Evolutionary conservation across 257 asterid species (phyloP).

Genomic region (Oldenlandia corymbosa): DNA sequence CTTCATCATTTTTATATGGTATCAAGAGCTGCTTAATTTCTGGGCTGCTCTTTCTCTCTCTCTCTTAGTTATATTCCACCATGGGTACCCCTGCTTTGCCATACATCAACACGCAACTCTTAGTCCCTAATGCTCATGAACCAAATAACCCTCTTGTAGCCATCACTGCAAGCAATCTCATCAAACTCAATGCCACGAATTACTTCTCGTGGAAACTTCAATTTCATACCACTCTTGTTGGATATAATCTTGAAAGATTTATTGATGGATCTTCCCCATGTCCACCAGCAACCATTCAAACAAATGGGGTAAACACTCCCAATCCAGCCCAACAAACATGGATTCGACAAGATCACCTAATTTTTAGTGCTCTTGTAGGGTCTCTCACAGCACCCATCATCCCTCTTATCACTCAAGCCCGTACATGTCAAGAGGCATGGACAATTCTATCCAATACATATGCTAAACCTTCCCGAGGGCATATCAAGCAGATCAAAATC

Average conservation of each 20-base stretch:
- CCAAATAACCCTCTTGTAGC: neutral
- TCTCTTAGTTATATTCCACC: too few species aligned
- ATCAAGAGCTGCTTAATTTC: too few species aligned
- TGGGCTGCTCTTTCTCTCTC: too few species aligned
- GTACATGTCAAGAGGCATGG: neutral
- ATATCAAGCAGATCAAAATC: conserved; percentile 5
- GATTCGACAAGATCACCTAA: conserved; percentile 6
- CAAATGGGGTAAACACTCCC: neutral
- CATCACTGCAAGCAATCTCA: neutral
- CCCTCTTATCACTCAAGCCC: neutral
- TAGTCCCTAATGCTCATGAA: too few species aligned
- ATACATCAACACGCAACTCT: too few species aligned
- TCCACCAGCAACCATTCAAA: neutral
- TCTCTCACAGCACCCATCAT: neutral
- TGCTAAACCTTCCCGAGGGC: conserved; percentile 3
- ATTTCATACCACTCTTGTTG: neutral
- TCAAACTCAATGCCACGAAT: neutral
- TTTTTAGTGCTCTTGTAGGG: conserved; percentile 3
- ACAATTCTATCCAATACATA: neutral
- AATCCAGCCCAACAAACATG: neutral
- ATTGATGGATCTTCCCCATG: neutral
- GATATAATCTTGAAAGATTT: neutral
- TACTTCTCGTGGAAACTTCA: conserved; percentile 11
- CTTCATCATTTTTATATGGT: too few species aligned
- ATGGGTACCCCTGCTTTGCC: too few species aligned